A percentile compares a stretch with the other conserved stretches of the same genome.
phyloP scores from a whole-genome alignment of 352 stramenopile genomes.

The Phytophthora aleatoria region DNA sequence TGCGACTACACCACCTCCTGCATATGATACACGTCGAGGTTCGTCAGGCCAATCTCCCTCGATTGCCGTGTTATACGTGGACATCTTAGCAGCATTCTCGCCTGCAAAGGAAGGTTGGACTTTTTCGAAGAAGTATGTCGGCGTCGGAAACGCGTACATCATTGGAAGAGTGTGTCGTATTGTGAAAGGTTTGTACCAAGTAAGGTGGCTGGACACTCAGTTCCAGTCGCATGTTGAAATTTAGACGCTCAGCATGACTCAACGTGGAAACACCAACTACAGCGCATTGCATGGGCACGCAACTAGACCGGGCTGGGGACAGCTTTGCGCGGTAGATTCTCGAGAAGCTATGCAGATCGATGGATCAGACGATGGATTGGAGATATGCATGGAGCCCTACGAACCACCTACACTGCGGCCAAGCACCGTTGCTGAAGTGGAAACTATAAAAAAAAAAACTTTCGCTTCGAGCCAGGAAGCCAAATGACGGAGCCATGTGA shows the following conservation, averaged over 20 bases:
- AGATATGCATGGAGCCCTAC: too few species aligned
- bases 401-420: too few species aligned
- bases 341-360: too few species aligned
- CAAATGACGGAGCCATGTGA: too few species aligned
- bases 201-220: slow-evolving; percentile 24
- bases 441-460: too few species aligned
- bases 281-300: background rate
- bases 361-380: too few species aligned
- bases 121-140: slow-evolving; percentile 8
- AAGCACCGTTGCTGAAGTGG: too few species aligned
- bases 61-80: slow-evolving; percentile 2
- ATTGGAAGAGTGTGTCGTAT: slow-evolving; percentile 8
- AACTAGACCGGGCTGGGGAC: background rate
- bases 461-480: too few species aligned
- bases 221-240: background rate
- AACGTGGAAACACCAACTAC: slow-evolving; percentile 17
- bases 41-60: too few species aligned
- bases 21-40: too few species aligned
- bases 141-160: slow-evolving; percentile 11
- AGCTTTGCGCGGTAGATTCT: background rate
- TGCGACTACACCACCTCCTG: too few species aligned
- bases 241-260: background rate
- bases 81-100: slow-evolving; percentile 7
- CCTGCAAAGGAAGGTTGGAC: slow-evolving; percentile 10
- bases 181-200: slow-evolving; percentile 11